Evolutionary conservation across 768 basidiomycete genomes (phyloP).

Genomic region (Rhizopogon sp.): DNA sequence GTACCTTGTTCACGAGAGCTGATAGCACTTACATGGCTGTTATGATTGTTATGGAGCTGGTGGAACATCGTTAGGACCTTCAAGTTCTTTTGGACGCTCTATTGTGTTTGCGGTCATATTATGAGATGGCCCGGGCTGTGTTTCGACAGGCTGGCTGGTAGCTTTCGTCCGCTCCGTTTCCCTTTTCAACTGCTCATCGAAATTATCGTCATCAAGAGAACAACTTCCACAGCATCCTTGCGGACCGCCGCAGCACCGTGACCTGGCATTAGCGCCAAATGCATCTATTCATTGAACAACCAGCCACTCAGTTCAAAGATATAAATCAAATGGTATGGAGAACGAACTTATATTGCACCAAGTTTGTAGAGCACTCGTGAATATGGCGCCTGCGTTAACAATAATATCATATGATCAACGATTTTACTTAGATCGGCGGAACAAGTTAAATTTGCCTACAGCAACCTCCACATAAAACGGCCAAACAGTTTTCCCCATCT

Average conservation of each 20-base stretch:
- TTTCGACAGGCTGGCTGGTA: constrained; percentile 7
- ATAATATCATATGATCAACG: neutral
- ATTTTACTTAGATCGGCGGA: neutral
- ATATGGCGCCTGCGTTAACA: constrained; percentile 9
- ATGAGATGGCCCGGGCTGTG: constrained; percentile 14
- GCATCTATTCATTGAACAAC: constrained; percentile 10
- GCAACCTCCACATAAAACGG: constrained; percentile 12
- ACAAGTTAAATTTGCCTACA: constrained; percentile 9
- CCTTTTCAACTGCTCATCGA: constrained; percentile 24
- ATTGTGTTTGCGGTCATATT: neutral
- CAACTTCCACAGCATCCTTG: constrained; percentile 24
- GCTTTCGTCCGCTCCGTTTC: constrained; percentile 15
- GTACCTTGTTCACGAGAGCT: neutral
- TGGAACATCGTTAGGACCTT: neutral
- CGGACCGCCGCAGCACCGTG: constrained; percentile 23
- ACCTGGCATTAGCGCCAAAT: constrained; percentile 14
- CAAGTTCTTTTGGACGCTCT: neutral
- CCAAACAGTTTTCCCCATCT: neutral
- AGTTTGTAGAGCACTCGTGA: constrained; percentile 8
- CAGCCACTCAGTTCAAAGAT: neutral
- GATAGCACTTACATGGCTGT: neutral
- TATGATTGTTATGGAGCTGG: neutral
- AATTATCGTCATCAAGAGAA: constrained; percentile 24
- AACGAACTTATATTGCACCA: constrained; percentile 24
- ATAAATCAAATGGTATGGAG: neutral